A percentile compares a stretch with the other conserved stretches of the same genome.
These are phyloP conservation scores for Chalciporus chontae DNA, from an alignment of 768 basidiomycete species.

Conservation along the genomic window DNA sequence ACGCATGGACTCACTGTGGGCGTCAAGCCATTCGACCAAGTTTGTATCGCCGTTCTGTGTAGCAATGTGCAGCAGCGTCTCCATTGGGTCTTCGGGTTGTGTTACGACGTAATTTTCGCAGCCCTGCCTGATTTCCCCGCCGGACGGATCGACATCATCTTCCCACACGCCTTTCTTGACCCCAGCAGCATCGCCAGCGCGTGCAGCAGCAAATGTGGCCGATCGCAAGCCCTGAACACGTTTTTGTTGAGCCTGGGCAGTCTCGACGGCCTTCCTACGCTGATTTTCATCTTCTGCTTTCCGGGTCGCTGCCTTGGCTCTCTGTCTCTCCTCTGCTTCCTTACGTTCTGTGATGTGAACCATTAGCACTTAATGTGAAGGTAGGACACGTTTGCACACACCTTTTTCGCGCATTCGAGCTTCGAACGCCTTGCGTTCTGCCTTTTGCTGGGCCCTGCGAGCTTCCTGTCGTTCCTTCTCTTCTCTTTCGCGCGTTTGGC, in stretches of 20 bases:
- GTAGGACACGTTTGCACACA: constrained; percentile 21
- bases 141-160: constrained; percentile 65
- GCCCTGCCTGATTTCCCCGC: constrained; percentile 61
- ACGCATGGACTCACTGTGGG: constrained; percentile 53
- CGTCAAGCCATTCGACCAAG: constrained; percentile 66
- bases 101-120: constrained; percentile 48
- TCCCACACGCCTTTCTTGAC: constrained; percentile 71
- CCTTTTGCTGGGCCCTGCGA: constrained; percentile 44
- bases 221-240: constrained; percentile 57
- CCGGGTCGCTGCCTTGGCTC: constrained; percentile 50
- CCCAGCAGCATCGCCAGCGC: constrained; percentile 44
- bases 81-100: constrained; percentile 49
- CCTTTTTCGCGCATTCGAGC: constrained; percentile 51
- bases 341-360: constrained; percentile 41
- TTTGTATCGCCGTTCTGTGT: constrained; percentile 50
- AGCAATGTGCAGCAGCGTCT: constrained; percentile 72
- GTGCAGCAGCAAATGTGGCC: constrained; percentile 62
- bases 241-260: constrained; percentile 43
- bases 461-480: constrained; percentile 53
- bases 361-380: constrained; percentile 13
- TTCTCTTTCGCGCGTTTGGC: constrained; percentile 46
- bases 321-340: constrained; percentile 57
- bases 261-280: constrained; percentile 46
- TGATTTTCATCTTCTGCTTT: constrained; percentile 51
- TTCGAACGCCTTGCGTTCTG: constrained; percentile 42